phyloP scores from a whole-genome alignment of 768 basidiomycete species.

The Boletus insuetus region DNA sequence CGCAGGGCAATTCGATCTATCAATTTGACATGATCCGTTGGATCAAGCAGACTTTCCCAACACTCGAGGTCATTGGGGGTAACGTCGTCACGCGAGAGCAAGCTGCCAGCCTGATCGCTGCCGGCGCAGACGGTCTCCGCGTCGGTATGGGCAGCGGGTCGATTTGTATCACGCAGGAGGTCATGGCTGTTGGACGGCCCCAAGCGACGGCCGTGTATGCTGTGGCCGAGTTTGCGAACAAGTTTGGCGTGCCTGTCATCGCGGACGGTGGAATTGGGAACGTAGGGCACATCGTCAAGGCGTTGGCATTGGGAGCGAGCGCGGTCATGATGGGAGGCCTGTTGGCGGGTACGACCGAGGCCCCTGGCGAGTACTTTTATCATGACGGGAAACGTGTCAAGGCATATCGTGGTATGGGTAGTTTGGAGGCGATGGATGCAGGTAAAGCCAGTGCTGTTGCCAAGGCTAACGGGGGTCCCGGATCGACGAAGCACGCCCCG shows the following conservation, averaged over 20 bases:
- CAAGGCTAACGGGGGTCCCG: conserved; percentile 24
- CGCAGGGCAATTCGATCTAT: conserved; percentile 92
- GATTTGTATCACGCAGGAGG: conserved; percentile 99
- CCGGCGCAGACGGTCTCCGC: conserved; percentile 93
- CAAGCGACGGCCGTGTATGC: conserved; percentile 98
- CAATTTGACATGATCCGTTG: conserved; percentile 93
- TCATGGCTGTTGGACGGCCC: conserved; percentile 98
- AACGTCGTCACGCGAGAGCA: conserved; percentile 99
- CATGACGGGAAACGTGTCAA: conserved; percentile 99
- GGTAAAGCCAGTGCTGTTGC: conserved; percentile 43
- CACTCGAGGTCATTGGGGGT: conserved; percentile 91
- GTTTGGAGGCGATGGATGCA: conserved; percentile 90
- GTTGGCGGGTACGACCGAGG: conserved; percentile 93
- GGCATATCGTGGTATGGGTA: conserved; percentile 98
- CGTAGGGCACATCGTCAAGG: conserved; percentile 97
- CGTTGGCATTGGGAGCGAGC: conserved; percentile 86
- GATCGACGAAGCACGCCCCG: conserved; percentile 45
- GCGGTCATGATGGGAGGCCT: conserved; percentile 99
- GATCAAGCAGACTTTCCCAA: conserved; percentile 85
- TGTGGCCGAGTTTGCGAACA: conserved; percentile 88
- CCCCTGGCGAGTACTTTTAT: conserved; percentile 98
- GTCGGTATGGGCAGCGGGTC: conserved; percentile 98
- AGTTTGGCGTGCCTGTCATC: conserved; percentile 94
- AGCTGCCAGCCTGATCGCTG: conserved; percentile 88
- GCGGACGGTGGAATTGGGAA: conserved; percentile 96